Base-by-base conservation (phyloP, 805 yeast species). In the Zygotorulaspora sp. region DNA sequence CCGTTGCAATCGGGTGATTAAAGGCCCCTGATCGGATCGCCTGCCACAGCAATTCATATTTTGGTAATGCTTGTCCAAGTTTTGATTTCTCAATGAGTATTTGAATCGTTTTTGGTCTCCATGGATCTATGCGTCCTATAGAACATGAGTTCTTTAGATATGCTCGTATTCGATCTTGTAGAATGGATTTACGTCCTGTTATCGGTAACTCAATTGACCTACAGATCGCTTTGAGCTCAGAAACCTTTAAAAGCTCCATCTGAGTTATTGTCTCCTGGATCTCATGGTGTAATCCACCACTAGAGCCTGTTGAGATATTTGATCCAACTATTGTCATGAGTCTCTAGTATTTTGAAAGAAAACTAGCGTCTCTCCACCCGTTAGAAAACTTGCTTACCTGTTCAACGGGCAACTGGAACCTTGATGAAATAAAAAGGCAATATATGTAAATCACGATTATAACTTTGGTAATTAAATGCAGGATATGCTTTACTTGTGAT, bases 181-280 rank as follows among this genome's bases (percentile, higher is more conserved):
- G 58, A 22, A 75, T 81, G 14, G 71, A 70, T 58, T 85, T 86
- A 25, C 77, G 63, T 1, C 92, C 94, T 5, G 70, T 52, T 7
- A 65, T 49, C 2, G 75, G 59, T 13, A 80, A 57, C 2, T 72
- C 71, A 12, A 78, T 51, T 1, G 77, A 51, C 30, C 74, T 65
- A 23, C 80, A 72, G 1, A 80, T 51, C 13, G 63, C 68, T 55
- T 78, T 79, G 38, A 80, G 63, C 38, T 73, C 75, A 0, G 70
- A 59, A 2, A 78, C 76, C 47, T 71, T 73, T 45, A 75, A 53
- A n/a, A 45, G 49, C 24, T 48, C 54, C 44, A 71, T 46, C 22
- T 52, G 53, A 8, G 45, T 41, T 12, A 63, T 45, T 2, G 68
- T 64, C 28, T 62, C 58, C 31, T 58, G 48, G 18, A 58, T 51